Percentiles rank a stretch among this genome's conserved stretches.
Evolutionary conservation across 192 early-diverging fungal species (phyloP).

Genomic region (Rhizophagus prolifer): DNA sequence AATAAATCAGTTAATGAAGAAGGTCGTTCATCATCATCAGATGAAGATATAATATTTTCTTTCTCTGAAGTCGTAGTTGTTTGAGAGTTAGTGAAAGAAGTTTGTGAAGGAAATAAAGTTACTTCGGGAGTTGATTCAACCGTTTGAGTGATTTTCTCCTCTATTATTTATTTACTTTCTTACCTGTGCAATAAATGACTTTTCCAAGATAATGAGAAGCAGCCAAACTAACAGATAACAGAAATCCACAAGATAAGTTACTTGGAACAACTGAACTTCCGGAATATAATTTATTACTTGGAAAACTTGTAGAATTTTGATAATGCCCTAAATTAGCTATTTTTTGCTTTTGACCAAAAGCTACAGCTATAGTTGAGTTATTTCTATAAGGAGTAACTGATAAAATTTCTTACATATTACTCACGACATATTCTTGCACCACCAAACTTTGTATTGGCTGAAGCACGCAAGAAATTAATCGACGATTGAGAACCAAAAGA

Average conservation of each 20-base stretch:
- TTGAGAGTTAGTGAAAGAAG: background rate
- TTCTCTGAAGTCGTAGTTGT: background rate
- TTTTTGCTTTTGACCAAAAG: background rate
- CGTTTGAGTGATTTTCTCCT: too few species aligned
- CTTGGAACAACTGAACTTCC: background rate
- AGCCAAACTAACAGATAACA: background rate
- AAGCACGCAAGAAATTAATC: background rate
- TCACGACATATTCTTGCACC: background rate
- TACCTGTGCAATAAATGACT: background rate
- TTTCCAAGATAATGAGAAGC: background rate
- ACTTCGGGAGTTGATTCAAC: background rate
- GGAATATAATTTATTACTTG: background rate
- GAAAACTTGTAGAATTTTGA: background rate
- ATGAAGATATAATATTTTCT: background rate
- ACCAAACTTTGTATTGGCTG: background rate
- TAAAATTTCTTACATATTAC: background rate
- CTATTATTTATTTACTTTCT: background rate
- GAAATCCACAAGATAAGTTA: background rate
- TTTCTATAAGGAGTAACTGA: background rate
- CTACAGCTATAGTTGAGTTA: background rate
- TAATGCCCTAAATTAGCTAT: background rate
- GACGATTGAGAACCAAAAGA: background rate
- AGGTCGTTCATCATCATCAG: background rate
- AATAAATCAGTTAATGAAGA: background rate
- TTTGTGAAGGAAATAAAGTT: background rate